A percentile compares a stretch with the other conserved stretches of the same genome.
Conservation (phyloP, 2,329 filamentous ascomycete species). For the Corynespora cassiicola region DNA sequence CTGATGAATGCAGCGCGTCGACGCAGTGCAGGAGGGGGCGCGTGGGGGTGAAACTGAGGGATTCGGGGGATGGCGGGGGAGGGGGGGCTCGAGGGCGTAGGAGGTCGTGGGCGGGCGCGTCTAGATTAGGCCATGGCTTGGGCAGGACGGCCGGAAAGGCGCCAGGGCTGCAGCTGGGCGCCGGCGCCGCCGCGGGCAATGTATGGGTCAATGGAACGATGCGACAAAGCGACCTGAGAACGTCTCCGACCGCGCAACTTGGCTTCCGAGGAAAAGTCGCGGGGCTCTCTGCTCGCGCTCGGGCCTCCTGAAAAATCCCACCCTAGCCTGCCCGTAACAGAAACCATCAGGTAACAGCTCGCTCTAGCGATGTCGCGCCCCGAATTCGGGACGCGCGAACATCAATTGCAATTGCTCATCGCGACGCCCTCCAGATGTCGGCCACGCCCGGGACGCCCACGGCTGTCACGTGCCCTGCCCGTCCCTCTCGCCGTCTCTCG, state of each 20-base stretch:
- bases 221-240: too few species aligned
- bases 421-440: not conserved
- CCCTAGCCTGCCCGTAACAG: too few species aligned
- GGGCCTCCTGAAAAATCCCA: too few species aligned
- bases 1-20: too few species aligned
- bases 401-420: slow-evolving; percentile 26
- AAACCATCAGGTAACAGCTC: slow-evolving; percentile 28
- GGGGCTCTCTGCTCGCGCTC: too few species aligned
- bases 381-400: slow-evolving; percentile 31
- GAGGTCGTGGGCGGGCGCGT: too few species aligned
- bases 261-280: too few species aligned
- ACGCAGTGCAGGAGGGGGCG: slow-evolving; percentile 12
- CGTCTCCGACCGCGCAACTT: too few species aligned
- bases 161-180: slow-evolving; percentile 5
- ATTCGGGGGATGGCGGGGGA: slow-evolving; percentile 12
- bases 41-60: slow-evolving; percentile 36
- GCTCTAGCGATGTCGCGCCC: slow-evolving; percentile 16
- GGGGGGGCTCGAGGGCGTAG: too few species aligned
- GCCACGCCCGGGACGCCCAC: not conserved
- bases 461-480: slow-evolving; percentile 10
- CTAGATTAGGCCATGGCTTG: slow-evolving; percentile 13
- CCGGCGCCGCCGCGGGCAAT: too few species aligned
- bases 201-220: too few species aligned
- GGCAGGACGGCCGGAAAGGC: slow-evolving; percentile 3
- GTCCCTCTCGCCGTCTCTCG: slow-evolving; percentile 17